These are phyloP conservation scores for Fusarium multiceps DNA, from an alignment of 2,329 filamentous ascomycete genomes.

Conservation along the genomic window DNA sequence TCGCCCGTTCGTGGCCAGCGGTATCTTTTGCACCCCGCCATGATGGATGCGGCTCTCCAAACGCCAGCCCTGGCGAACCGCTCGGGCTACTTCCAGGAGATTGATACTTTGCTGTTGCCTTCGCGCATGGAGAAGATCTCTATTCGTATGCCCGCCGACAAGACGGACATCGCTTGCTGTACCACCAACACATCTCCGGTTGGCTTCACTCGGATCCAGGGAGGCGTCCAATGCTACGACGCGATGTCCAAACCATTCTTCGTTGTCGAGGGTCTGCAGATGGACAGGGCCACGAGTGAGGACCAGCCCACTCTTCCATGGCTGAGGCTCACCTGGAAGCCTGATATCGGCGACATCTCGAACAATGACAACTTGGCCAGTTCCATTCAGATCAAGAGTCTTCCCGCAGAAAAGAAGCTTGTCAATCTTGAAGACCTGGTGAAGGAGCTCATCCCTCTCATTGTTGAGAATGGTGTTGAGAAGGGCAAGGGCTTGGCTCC, in stretches of 20 bases:
- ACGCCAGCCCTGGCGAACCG: constrained; percentile 40
- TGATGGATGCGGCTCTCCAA: constrained; percentile 43
- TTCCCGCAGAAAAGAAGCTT: constrained; percentile 41
- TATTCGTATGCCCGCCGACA: constrained; percentile 37
- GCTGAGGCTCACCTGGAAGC: constrained; percentile 38
- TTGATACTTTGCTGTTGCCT: constrained; percentile 37
- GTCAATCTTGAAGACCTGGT: constrained; percentile 39
- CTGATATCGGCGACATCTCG: constrained; percentile 42
- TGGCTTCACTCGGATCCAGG: constrained; percentile 36
- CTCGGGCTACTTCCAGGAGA: constrained; percentile 40
- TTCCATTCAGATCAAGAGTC: constrained; percentile 40
- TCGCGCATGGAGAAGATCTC: constrained; percentile 41
- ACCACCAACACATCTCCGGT: constrained; percentile 37
- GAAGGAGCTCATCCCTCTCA: constrained; percentile 38
- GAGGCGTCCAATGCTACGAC: constrained; percentile 37
- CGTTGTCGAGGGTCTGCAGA: constrained; percentile 38
- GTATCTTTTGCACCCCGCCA: constrained; percentile 40
- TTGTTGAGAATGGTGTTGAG: constrained; percentile 34
- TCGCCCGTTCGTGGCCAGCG: constrained; percentile 39
- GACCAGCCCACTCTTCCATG: constrained; percentile 38
- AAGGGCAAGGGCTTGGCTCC: constrained; percentile 25
- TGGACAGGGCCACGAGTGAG: constrained; percentile 39
- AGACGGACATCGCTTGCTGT: constrained; percentile 33
- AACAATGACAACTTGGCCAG: constrained; percentile 34
- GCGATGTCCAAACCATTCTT: constrained; percentile 34